phyloP scores from a whole-genome alignment of 2,329 filamentous ascomycete genomes.

The Colletotrichum coccodes region DNA sequence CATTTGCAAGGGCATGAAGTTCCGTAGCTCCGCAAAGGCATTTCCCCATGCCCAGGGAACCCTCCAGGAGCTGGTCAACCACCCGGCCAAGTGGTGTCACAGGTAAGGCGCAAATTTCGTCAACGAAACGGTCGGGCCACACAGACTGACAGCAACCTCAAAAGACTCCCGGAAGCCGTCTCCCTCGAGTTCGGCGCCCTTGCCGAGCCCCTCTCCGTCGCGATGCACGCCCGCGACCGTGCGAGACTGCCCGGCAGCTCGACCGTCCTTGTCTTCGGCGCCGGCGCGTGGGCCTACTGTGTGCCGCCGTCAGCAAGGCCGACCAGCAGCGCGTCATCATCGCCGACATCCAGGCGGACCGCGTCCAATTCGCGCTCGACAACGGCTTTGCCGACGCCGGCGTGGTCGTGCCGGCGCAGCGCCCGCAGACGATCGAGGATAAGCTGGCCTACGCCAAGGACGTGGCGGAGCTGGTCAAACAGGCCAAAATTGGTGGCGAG shows the following conservation, averaged over 20 bases:
- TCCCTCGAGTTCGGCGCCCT: constrained; percentile 65
- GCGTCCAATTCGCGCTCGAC: constrained; percentile 65
- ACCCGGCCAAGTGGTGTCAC: constrained; percentile 66
- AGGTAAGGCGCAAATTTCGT: constrained; percentile 50
- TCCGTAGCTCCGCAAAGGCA: constrained; percentile 66
- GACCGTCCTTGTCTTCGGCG: constrained; percentile 66
- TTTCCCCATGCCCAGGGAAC: constrained; percentile 69
- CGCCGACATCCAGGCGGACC: constrained; percentile 66
- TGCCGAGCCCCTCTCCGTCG: constrained; percentile 68
- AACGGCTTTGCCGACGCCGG: constrained; percentile 66
- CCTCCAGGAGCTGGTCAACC: constrained; percentile 65
- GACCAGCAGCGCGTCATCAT: constrained; percentile 59
- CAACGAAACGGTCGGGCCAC: background rate
- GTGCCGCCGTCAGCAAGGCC: constrained; percentile 66
- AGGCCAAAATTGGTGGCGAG: constrained; percentile 46
- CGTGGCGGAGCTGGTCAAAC: constrained; percentile 56
- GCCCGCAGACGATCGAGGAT: constrained; percentile 60
- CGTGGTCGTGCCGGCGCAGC: constrained; percentile 59
- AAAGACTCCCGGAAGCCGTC: constrained; percentile 57
- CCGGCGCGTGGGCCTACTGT: constrained; percentile 69
- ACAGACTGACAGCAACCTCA: constrained; percentile 34
- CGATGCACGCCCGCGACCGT: constrained; percentile 64
- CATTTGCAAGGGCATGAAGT: constrained; percentile 66
- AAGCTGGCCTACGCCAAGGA: constrained; percentile 62
- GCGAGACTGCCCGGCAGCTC: constrained; percentile 51